Percentiles rank a stretch among this genome's conserved stretches.
Conservation (phyloP, 805 yeast genomes). For the Lipomyces starkeyi region DNA sequence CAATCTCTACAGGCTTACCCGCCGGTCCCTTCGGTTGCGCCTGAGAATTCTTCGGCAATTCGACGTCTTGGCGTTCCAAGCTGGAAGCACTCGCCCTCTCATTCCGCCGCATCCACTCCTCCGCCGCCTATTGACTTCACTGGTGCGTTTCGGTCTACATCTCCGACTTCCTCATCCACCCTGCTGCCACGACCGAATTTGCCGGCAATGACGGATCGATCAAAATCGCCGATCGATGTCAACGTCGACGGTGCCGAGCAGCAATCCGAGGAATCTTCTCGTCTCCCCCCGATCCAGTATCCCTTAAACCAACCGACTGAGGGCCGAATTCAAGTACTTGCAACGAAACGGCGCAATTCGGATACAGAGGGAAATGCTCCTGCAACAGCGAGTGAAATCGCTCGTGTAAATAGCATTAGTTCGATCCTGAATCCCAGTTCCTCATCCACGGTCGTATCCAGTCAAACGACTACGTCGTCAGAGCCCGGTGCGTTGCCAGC, state of each 20-base stretch:
- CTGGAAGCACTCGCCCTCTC: slow-evolving; percentile 6
- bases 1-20: slow-evolving; percentile 9
- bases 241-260: not conserved
- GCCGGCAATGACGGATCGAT: not conserved
- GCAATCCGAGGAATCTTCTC: slow-evolving; percentile 12
- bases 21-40: slow-evolving; percentile 9
- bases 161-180: slow-evolving; percentile 21
- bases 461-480: slow-evolving; percentile 4
- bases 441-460: slow-evolving; percentile 3
- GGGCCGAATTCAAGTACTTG: not conserved
- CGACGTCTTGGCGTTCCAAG: slow-evolving; percentile 15
- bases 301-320: slow-evolving; percentile 2
- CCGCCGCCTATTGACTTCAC: slow-evolving; percentile 49
- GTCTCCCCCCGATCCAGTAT: slow-evolving; percentile 28
- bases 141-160: slow-evolving; percentile 44
- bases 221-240: not conserved
- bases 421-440: slow-evolving; percentile 35
- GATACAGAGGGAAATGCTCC: not conserved
- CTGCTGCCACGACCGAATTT: not conserved
- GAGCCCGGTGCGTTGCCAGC: slow-evolving; percentile 6
- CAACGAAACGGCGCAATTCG: slow-evolving; percentile 14
- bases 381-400: slow-evolving; percentile 9
- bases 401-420: slow-evolving; percentile 30
- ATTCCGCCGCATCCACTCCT: slow-evolving; percentile 8
- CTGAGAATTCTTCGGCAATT: not conserved